phyloP scores from a whole-genome alignment of 2,329 filamentous ascomycete species.

The Colletotrichum sp. region DNA sequence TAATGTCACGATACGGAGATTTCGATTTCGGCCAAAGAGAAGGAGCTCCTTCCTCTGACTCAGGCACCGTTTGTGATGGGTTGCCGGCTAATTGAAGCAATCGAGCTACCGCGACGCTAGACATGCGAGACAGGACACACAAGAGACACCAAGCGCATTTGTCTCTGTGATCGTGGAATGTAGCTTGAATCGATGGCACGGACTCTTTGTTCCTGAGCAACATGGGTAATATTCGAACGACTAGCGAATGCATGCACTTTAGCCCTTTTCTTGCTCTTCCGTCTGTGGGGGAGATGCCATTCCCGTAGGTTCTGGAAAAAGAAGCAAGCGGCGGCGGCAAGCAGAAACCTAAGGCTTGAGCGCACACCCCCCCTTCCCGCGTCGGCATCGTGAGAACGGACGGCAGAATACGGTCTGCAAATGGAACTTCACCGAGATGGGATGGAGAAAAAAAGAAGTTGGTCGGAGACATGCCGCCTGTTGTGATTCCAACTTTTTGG shows the following conservation, averaged over 20 bases:
- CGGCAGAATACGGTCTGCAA: not conserved
- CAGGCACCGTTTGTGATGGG: not conserved
- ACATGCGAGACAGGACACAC: not conserved
- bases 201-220: slow-evolving; percentile 3
- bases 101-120: not conserved
- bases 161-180: not conserved
- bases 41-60: not conserved
- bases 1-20: not conserved
- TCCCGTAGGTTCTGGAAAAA: not conserved
- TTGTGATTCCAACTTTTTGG: not conserved
- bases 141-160: not conserved
- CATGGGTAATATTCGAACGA: not conserved
- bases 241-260: slow-evolving; percentile 10
- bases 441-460: not conserved
- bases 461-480: not conserved
- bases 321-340: not conserved
- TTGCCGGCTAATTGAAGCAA: not conserved
- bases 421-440: not conserved
- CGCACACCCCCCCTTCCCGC: not conserved
- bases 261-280: not conserved
- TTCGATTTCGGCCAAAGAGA: not conserved
- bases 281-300: not conserved
- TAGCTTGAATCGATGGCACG: slow-evolving; percentile 1
- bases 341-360: not conserved
- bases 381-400: not conserved